These are phyloP conservation scores for Smallanthus sonchifolius DNA, from an alignment of 129 eudicot genomes.

Conservation along the genomic window DNA sequence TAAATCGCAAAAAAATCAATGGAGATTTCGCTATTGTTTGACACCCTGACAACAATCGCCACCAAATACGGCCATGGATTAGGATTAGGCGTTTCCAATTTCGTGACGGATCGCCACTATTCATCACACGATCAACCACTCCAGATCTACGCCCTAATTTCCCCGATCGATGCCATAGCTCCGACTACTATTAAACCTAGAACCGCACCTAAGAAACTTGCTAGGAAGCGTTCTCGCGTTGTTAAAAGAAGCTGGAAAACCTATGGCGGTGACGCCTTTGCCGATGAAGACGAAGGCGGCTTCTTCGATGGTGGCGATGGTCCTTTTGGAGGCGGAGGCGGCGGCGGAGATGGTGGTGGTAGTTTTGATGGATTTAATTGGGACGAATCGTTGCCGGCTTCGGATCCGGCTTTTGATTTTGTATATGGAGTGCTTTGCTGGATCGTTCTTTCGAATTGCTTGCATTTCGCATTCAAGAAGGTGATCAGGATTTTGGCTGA, in stretches of 20 bases:
- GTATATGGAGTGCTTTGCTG: conserved; percentile 37
- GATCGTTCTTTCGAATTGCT: conserved; percentile 39
- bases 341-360: conserved; percentile 13
- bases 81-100: conserved; percentile 15
- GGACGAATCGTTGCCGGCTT: conserved; percentile 34
- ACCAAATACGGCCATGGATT: conserved; percentile 23
- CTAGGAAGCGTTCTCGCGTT: conserved; percentile 29
- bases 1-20: conserved; percentile 14
- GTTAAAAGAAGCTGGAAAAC: conserved; percentile 29
- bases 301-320: conserved; percentile 32
- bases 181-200: conserved; percentile 31
- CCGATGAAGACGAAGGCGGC: conserved; percentile 21
- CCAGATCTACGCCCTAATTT: conserved; percentile 24
- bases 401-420: conserved; percentile 49
- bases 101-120: conserved; percentile 19
- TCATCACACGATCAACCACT: conserved; percentile 26
- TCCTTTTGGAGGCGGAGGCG: conserved; percentile 32
- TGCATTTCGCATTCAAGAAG: conserved; percentile 42
- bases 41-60: conserved; percentile 32
- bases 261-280: conserved; percentile 18
- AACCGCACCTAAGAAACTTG: conserved; percentile 26
- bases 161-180: conserved; percentile 32
- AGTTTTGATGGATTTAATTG: conserved; percentile 26
- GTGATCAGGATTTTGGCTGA: conserved; percentile 27
- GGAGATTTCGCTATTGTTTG: conserved; percentile 31